Base-by-base conservation (phyloP, 495 filamentous ascomycete species). In the Diplogelasinospora grovesii region DNA sequence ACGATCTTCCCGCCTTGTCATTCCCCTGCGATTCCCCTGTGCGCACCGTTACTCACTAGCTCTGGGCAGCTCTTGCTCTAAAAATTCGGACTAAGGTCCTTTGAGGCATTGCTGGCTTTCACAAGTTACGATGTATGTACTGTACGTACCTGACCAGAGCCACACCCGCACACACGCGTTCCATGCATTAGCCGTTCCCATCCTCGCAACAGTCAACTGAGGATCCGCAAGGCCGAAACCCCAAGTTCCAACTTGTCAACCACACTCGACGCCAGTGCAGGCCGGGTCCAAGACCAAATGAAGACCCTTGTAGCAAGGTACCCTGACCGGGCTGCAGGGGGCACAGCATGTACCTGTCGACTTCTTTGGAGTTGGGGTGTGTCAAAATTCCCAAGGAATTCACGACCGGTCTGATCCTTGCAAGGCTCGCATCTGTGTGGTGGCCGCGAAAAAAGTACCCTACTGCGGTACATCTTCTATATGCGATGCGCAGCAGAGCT, bases 291-390 rank as follows among this genome's bases (percentile, higher is more conserved):
- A n/a, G n/a, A n/a, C n/a, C 31, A 34, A 35, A 20, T 20, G 15
- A 19, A 34, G 16, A 10, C 38, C 43, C 43, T 34, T 29, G 43
- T 37, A 14, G 15, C 24, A 16, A 29, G 19, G 18, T 23, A 53
- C 50, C 33, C 28, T 28, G 34, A 18, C 43, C 40, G 50, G 51
- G 51, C 51, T 49, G 35, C 50, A 49, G 39, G 30, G 36, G 40
- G 39, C 29, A 18, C 34, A 26, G 26, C 39, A 41, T 25, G 39
- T 41, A 41, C 39, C 26, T 41, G 19, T 32, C 39, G 27, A 29
- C 39, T 33, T 33, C 19, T 14, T 9, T 8, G 8, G 27, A 33
- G n/a, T n/a, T n/a, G 38, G 24, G 23, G 22, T 29, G n/a, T n/a
- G n/a, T 19, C 38, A 31, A 39, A 26, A 27, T 36, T 23, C 34